phyloP scores from a whole-genome alignment of 2,329 filamentous ascomycete species.

The Stagonosporopsis chrysanthemi region DNA sequence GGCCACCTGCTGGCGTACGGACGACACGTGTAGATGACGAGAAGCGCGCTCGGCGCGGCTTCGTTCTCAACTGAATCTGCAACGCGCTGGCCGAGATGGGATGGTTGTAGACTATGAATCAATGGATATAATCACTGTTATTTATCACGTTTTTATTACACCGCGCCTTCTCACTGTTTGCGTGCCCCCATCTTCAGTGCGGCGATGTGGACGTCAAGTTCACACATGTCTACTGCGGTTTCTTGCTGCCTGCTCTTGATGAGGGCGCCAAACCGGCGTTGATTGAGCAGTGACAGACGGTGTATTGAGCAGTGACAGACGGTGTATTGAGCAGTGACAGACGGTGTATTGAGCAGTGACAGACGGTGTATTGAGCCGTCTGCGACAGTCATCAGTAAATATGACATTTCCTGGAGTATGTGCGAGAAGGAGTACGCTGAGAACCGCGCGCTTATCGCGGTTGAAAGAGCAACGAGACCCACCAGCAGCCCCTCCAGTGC shows the following conservation, averaged over 20 bases:
- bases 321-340: no score
- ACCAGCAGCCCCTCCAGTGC: slow-evolving; percentile 22
- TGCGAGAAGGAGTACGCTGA: not conserved
- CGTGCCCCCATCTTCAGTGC: slow-evolving; percentile 1
- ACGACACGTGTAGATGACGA: slow-evolving; percentile 17
- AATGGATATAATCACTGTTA: slow-evolving; percentile 15
- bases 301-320: no score
- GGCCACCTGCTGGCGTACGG: slow-evolving; percentile 12
- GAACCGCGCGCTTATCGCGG: slow-evolving; percentile 11
- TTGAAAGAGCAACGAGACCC: slow-evolving; percentile 2
- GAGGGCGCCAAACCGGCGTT: not conserved
- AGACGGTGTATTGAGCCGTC: no score
- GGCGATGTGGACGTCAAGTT: not conserved
- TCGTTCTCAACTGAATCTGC: slow-evolving; percentile 19
- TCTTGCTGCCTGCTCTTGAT: not conserved
- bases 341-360: no score
- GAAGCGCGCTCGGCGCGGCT: slow-evolving; percentile 12
- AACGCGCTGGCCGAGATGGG: slow-evolving; percentile 22
- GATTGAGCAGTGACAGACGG: no score
- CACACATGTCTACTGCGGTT: slow-evolving; percentile 4
- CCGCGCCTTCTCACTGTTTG: not conserved
- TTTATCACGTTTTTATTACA: not conserved
- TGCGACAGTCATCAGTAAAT: not conserved
- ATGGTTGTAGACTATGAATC: slow-evolving; percentile 23
- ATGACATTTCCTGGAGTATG: no score